phyloP scores from a whole-genome alignment of 495 filamentous ascomycete genomes.

The Aspergillus homomorphus region DNA sequence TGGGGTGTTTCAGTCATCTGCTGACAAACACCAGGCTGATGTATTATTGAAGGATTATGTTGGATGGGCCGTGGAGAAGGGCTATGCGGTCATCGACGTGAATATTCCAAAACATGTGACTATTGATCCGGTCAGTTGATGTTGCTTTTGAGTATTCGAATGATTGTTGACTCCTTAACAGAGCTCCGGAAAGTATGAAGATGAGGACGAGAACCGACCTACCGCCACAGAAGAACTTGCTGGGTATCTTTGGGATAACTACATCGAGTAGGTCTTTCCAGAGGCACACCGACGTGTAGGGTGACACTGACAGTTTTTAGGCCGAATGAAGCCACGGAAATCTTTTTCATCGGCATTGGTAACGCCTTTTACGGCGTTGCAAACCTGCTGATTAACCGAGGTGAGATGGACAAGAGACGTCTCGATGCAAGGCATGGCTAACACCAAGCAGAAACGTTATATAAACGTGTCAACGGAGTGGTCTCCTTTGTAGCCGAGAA shows the following conservation, averaged over 20 bases:
- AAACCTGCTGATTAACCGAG: conserved; percentile 64
- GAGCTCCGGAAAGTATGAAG: conserved; percentile 35
- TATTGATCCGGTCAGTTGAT: conserved; percentile 25
- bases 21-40: conserved; percentile 67
- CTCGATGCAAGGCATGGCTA: conserved; percentile 6
- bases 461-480: conserved; percentile 55
- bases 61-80: conserved; percentile 70
- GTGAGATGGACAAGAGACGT: conserved; percentile 35
- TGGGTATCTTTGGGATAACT: conserved; percentile 94
- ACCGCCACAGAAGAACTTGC: conserved; percentile 69
- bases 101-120: conserved; percentile 78
- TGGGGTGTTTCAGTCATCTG: conserved; percentile 14
- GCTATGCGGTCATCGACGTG: conserved; percentile 80
- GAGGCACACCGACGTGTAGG: neutral
- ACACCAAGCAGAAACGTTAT: conserved; percentile 40
- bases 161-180: conserved; percentile 34
- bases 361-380: conserved; percentile 68
- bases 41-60: conserved; percentile 66
- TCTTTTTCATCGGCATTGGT: conserved; percentile 84
- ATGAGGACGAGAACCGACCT: conserved; percentile 40
- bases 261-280: conserved; percentile 64
- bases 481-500: conserved; percentile 51
- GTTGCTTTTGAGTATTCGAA: conserved; percentile 16
- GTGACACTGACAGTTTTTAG: conserved; percentile 29
- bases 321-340: conserved; percentile 60